phyloP scores from a whole-genome alignment of 2,329 filamentous ascomycete genomes.

The Blastomyces parvus region DNA sequence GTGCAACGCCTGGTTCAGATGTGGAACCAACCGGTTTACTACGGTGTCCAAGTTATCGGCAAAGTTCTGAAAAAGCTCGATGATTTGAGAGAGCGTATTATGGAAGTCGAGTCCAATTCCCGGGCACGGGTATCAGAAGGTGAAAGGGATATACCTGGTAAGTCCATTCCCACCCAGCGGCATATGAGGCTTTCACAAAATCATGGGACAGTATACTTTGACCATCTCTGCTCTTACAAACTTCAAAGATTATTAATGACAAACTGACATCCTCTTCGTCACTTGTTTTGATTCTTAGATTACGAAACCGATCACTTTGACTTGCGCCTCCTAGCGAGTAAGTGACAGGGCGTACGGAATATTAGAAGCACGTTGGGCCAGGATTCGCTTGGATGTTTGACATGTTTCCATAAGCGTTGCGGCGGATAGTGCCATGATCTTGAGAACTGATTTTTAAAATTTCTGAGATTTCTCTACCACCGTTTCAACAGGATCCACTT shows the following conservation, averaged over 20 bases:
- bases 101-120: neutral
- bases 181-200: neutral
- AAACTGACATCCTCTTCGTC: neutral
- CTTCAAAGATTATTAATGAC: neutral
- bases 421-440: neutral
- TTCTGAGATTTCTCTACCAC: neutral
- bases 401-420: neutral
- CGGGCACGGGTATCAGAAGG: neutral
- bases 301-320: neutral
- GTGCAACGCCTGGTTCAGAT: constrained; percentile 7
- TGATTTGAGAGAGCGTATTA: neutral
- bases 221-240: neutral
- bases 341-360: neutral
- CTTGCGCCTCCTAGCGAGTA: neutral
- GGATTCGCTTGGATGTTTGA: neutral
- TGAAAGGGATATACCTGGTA: neutral
- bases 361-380: neutral
- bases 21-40: constrained; percentile 7
- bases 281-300: neutral
- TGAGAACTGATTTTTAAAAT: neutral
- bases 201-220: neutral
- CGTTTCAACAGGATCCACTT: neutral
- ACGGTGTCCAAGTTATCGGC: constrained; percentile 2
- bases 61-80: neutral
- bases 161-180: neutral